Evolutionary conservation across 345 rosid species (phyloP), one percentile per base, ranked within the genome.

Genomic region (Melaleuca quinquenervia): DNA sequence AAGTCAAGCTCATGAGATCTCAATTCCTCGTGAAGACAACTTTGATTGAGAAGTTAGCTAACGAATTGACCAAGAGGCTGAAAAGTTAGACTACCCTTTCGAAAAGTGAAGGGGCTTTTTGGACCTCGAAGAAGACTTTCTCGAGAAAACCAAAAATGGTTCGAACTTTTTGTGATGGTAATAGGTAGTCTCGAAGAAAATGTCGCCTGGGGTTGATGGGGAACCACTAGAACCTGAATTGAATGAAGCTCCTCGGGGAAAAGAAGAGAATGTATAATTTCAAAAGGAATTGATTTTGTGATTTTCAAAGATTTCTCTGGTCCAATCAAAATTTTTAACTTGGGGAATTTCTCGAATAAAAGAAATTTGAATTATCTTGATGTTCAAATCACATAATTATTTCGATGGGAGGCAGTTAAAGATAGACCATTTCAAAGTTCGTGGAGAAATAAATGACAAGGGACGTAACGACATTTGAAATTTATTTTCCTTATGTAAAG

Each of bases 401-500:
- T 58, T 58, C 12, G 70, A 58, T 16, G 3, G 18, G 70, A 58
- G n/a, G 36, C 2, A 7, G n/a, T 58, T 58, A 16, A 58, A 1
- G 18, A n/a, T 7, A 0, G 1, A 58, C 8, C n/a, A 12, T 27
- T n/a, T 58, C n/a, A n/a, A 58, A 58, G 32, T n/a, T 13, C 0
- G 5, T n/a, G 18, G 1, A 56, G n/a, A 3, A 11, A 15, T 11
- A 56, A 12, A 11, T 56, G 15, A 26, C 1, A 29, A 0, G 3
- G 64, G 36, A 58, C 0, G 20, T 6, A 4, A 58, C 13, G 13
- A n/a, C n/a, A 3, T 58, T n/a, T 0, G 0, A n/a, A n/a, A 58
- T 58, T n/a, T 27, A 12, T 58, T 58, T 13, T 58, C 32, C 11
- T n/a, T 13, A 14, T 58, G 8, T 58, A n/a, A 13, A 58, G 2